phyloP scores from a whole-genome alignment of 345 rosid species.

The Psidium guajava region DNA sequence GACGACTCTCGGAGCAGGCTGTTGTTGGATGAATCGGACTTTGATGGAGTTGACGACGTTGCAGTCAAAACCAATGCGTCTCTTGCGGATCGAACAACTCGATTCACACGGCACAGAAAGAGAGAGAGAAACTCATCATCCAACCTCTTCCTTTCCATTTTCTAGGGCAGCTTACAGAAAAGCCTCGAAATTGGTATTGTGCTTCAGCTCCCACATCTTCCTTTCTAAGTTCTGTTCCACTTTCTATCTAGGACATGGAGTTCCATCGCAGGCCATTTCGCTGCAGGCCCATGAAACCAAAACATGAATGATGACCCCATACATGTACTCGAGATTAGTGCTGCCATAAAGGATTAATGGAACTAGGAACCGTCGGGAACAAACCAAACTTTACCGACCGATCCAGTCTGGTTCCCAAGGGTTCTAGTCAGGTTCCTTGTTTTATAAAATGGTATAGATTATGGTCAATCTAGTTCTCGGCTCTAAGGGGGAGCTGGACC shows the following conservation, averaged over 20 bases:
- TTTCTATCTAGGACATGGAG: neutral
- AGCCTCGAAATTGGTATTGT: neutral
- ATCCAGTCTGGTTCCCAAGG: too few relatives aligned
- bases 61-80: neutral
- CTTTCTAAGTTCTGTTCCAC: neutral
- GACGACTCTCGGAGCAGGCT: neutral
- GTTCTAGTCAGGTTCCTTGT: too few relatives aligned
- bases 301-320: neutral
- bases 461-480: fast-evolving
- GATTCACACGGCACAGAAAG: neutral
- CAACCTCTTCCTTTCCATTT: neutral
- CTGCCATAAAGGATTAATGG: too few relatives aligned
- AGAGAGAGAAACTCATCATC: neutral
- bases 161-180: neutral
- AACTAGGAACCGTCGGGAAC: too few relatives aligned
- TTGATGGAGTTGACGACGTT: neutral
- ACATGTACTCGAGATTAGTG: neutral
- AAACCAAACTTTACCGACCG: too few relatives aligned
- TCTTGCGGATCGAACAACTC: neutral
- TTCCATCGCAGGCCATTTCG: neutral
- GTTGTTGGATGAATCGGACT: neutral
- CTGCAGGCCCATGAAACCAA: neutral
- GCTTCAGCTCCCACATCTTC: neutral
- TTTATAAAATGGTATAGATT: too few relatives aligned
- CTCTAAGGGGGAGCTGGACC: too few relatives aligned